These are phyloP conservation scores for Sonneratia alba DNA, from an alignment of 345 rosid genomes.

Conservation along the genomic window DNA sequence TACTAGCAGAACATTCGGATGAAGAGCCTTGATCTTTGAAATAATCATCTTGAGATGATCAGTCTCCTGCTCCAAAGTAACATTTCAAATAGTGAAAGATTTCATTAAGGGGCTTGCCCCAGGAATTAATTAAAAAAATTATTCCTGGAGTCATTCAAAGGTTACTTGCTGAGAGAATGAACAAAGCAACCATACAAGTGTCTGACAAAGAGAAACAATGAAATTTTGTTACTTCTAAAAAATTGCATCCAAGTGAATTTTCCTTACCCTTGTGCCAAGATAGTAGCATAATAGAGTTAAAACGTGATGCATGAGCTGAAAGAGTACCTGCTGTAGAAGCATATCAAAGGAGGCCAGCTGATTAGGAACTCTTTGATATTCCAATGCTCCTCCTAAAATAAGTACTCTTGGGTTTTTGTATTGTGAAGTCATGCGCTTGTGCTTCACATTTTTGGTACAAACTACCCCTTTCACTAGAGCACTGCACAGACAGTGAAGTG, in stretches of 20 bases:
- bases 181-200: not conserved
- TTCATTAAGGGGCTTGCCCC: not conserved
- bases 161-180: not conserved
- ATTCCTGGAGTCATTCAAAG: not conserved
- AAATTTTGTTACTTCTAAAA: not conserved
- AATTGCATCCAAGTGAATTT: not conserved
- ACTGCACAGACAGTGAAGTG: constrained; percentile 33
- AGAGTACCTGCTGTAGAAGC: constrained; percentile 70
- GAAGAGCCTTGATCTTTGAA: constrained; percentile 76
- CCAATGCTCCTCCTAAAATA: constrained; percentile 89
- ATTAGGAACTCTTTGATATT: constrained; percentile 68
- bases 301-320: constrained; percentile 3
- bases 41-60: constrained; percentile 79
- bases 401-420: constrained; percentile 81
- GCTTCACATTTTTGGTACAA: constrained; percentile 95
- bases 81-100: constrained; percentile 5
- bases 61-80: constrained; percentile 51
- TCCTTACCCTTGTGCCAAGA: not conserved
- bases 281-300: not conserved
- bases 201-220: not conserved
- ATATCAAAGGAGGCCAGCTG: constrained; percentile 88
- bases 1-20: constrained; percentile 85
- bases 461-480: constrained; percentile 71
- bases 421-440: constrained; percentile 98
- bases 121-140: not conserved